A percentile compares a stretch with the other conserved stretches of the same genome.
Evolutionary conservation across 805 yeast genomes (phyloP).

Genomic region (Hanseniaspora valbyensis): DNA sequence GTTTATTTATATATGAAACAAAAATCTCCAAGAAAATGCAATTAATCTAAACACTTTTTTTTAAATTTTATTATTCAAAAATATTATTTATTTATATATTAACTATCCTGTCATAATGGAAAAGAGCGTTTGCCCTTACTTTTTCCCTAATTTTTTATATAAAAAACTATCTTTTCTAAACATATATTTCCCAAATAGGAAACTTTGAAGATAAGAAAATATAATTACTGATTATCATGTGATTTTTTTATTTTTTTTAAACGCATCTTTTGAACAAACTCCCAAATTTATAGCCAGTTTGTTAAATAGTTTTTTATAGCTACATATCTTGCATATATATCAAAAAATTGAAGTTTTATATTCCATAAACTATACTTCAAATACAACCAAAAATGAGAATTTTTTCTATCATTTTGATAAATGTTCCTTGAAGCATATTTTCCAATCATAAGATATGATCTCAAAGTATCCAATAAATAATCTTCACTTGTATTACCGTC

Average conservation of each 20-base stretch:
- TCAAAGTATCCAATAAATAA: conserved; percentile 3
- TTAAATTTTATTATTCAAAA: too few species aligned
- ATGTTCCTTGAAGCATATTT: conserved; percentile 13
- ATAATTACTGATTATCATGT: too few species aligned
- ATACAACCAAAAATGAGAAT: background rate
- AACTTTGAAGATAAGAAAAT: conserved; percentile 1
- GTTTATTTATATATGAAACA: too few species aligned
- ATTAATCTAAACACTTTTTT: too few species aligned
- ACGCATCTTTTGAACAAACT: too few species aligned
- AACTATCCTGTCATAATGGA: too few species aligned
- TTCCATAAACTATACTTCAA: background rate
- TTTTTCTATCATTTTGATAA: background rate
- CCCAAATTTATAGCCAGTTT: background rate
- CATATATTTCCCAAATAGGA: background rate
- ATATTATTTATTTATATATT: too few species aligned
- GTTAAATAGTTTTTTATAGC: background rate
- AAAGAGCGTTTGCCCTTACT: background rate
- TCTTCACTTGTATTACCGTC: background rate
- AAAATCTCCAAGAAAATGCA: too few species aligned
- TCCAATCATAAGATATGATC: conserved; percentile 11
- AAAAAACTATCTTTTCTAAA: background rate
- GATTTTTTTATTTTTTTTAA: too few species aligned
- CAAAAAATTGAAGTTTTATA: background rate
- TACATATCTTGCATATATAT: background rate
- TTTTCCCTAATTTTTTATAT: background rate